Base-by-base conservation (phyloP, 2,329 filamentous ascomycete species). In the Pseudogymnoascus sp. region DNA sequence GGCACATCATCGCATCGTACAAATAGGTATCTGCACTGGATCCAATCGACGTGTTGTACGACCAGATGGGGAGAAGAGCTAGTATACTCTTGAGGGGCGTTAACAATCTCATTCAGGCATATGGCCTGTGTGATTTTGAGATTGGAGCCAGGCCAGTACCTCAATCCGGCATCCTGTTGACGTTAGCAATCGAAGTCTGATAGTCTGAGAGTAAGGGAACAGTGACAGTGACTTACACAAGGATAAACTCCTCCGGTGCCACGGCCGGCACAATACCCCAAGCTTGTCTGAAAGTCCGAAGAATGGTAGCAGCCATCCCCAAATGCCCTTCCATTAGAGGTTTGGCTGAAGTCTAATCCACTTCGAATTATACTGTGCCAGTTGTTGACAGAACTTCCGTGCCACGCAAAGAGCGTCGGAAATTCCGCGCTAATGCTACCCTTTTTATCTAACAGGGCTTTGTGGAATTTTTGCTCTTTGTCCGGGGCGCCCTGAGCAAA, bases 341-440 rank as follows among this genome's bases (percentile, higher is more conserved):
- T 74, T 0, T 82, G 73, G 4, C 84, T 82, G 74, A 86, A 96
- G 71, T 96, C 84, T 5, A 97, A 78, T 0, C 92, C 92, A 64
- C 88, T 84, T 33, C 92, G 85, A 65, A 96, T 85, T 68, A 97
- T 96, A 68, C 87, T 89, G 73, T 97, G 92, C 92, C 92, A 96
- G 69, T 96, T 96, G 2, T 73, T 66, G 2, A 96, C 66, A 0
- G 76, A 72, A 69, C 90, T 95, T 5, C 92, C 92, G 72, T 97
- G 92, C 87, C 89, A 96, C 0, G 90, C 91, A 69, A 96, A 91
- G 1, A 96, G 73, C 0, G 90, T 93, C 0, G 89, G 88, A 39
- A 63, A n/a, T 62, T 65, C 17, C 60, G 44, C 29, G 1, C 71
- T 64, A 3, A 68, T 42, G 17, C 65, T 70, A 9, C 61, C 58